Base-by-base conservation (phyloP, 352 stramenopile genomes). In the Elongisporangium senticosum region DNA sequence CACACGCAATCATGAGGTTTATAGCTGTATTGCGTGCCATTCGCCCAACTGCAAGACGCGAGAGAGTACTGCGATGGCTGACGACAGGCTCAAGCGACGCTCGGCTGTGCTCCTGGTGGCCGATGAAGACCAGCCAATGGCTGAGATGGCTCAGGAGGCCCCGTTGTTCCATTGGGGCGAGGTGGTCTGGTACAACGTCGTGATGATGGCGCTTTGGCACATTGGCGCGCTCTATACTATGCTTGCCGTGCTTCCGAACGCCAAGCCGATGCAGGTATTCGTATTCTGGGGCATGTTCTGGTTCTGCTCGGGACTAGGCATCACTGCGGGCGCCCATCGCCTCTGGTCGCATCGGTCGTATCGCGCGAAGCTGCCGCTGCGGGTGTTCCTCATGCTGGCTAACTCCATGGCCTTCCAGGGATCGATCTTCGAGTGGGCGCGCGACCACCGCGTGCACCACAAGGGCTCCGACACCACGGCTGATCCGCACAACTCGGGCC, bases 381-480 rank as follows among this genome's bases (percentile, higher is more conserved):
- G 96, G 50, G 72, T 98, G 57, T 93, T 98, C 65, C 84, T 99
- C 58, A 99, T 99, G 96, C 83, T 99, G 24, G 96, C 82, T 69
- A 99, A 99, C 80, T 98, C 95, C 50, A 98, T 99, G 77, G 96
- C 97, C 54, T 90, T 90, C 63, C 69, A 99, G 79, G 97, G 97
- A 23, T 96, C 77, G 55, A 99, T 99, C 71, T 99, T 96, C 65
- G 95, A 99, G 74, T 99, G 97, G 97, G 88, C 95, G 17, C 95
- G 97, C 49, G 97, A 99, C 75, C 97, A 99, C 80, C 93, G 97
- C 51, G 96, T 99, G 48, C 97, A 99, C 75, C 97, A 99, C 90
- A 99, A 99, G 76, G 94, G 96, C 68, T 98, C 93, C 20, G 96
- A 99, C 78, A 98, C 95, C 53, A 94, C 93, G 14, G 75, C 75